phyloP scores from a whole-genome alignment of 2,329 filamentous ascomycete species.

The Trichoderma sp. region DNA sequence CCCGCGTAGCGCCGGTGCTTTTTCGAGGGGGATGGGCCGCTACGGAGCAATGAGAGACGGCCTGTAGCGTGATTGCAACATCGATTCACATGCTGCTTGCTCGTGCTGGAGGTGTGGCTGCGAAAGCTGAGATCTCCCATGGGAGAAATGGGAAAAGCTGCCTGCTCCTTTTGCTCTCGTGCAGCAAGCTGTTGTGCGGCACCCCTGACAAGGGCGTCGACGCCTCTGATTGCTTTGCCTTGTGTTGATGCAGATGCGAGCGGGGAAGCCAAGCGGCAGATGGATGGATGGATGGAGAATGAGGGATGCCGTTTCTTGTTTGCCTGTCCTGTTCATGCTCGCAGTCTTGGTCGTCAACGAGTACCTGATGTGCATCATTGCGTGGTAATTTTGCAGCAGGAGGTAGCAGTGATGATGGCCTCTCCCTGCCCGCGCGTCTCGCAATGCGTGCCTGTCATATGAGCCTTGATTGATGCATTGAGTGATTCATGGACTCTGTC shows the following conservation, averaged over 20 bases:
- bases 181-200: constrained; percentile 10
- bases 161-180: constrained; percentile 22
- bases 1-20: not conserved
- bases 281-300: not conserved
- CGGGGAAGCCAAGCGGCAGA: constrained; percentile 26
- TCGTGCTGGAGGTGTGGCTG: not conserved
- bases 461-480: not conserved
- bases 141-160: not conserved
- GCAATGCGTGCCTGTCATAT: not conserved
- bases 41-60: constrained; percentile 14
- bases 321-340: not conserved
- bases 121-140: constrained; percentile 18
- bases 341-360: not conserved
- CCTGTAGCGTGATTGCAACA: constrained; percentile 16
- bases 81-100: constrained; percentile 6
- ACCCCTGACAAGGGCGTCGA: constrained; percentile 26
- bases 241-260: constrained; percentile 23
- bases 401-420: not conserved
- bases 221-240: constrained; percentile 1
- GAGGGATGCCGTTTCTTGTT: not conserved
- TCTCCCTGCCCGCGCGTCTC: not conserved
- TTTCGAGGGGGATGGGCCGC: not conserved
- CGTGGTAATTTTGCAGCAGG: not conserved
- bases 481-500: not conserved
- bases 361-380: too few relatives aligned